Conservation (phyloP, 2,329 filamentous ascomycete species). For the Exserohilum turcica region DNA sequence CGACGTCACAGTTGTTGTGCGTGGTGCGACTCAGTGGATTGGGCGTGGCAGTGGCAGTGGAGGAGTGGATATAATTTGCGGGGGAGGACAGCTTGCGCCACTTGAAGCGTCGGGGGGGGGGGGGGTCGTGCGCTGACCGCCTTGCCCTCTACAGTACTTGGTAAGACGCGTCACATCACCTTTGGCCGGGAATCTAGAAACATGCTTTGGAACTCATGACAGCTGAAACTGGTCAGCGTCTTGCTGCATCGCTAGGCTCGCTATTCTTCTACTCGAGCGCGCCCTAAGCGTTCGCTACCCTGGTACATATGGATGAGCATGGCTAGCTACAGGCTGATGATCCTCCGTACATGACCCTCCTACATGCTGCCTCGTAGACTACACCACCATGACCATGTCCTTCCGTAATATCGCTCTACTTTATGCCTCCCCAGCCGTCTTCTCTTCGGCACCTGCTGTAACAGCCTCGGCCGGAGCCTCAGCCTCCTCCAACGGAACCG, state of each 20-base stretch:
- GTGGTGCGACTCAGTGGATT: neutral
- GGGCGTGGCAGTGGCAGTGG: neutral
- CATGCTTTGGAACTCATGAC: too few relatives aligned
- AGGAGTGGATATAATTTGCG: conserved; percentile 5
- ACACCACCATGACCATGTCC: neutral
- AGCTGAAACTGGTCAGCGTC: too few relatives aligned
- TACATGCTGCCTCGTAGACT: too few relatives aligned
- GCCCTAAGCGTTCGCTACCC: neutral
- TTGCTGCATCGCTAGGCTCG: too few relatives aligned
- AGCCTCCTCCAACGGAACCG: neutral
- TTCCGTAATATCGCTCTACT: neutral
- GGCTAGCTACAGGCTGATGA: neutral
- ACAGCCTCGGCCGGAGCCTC: neutral
- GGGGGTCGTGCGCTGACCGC: conserved; percentile 5
- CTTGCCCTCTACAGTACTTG: neutral
- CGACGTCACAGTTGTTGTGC: neutral
- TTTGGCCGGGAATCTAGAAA: neutral
- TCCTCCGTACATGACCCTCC: neutral
- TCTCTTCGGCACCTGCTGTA: neutral
- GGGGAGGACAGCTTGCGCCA: conserved; percentile 16
- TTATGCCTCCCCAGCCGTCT: neutral
- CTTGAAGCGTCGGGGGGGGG: conserved; percentile 5
- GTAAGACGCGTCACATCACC: neutral
- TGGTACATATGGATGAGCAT: neutral
- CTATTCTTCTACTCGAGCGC: neutral